Evolutionary conservation across 2,329 filamentous ascomycete species (phyloP), one percentile per base, ranked within the genome.

Genomic region (Diaporthe australafricana): DNA sequence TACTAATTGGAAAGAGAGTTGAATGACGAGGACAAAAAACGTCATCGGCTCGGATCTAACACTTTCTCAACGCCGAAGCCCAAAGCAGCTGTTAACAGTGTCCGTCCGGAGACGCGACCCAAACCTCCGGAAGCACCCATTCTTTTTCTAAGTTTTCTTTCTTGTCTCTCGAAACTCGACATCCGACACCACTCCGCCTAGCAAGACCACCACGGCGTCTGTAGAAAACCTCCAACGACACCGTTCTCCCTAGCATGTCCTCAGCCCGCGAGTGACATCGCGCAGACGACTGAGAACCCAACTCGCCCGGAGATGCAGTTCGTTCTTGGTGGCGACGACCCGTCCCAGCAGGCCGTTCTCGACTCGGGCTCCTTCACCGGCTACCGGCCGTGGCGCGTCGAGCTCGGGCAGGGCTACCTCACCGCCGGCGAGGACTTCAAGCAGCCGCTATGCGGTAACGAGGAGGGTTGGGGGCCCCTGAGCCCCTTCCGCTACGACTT

Each of bases 381-480:
- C 75, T 87, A 87, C 76, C 86, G 87, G 72, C 50, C 72, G 17
- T 84, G 86, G 27, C 75, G 84, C 56, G 81, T 83, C 71, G 79
- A 85, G 74, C 84, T 91, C 68, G 88, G 89, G 48, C 84, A 85
- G 71, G 84, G 86, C 74, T 94, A 94, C 81, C 87, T 94, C 73
- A 86, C 81, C 73, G 83, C 86, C n/a, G 81, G 83, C 38, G 77
- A 80, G 70, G 73, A 81, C 38, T 84, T 85, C 78, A 84, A 84
- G 75, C 93, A 97, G 80, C 91, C 94, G 71, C 86, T 98, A 82
- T 98, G 96, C 84, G 90, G 93, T 81, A 96, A 98, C 83, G 86
- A 87, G 69, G 96, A 98, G 83, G 97, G 96, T 78, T 99, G 96
- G 96, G 97, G 97, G 1, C 96, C 96, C 27, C 80, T 99, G 80